Evolutionary conservation across 345 rosid genomes (phyloP), one percentile per base, ranked within the genome.

Genomic region (Brassica nigra): DNA sequence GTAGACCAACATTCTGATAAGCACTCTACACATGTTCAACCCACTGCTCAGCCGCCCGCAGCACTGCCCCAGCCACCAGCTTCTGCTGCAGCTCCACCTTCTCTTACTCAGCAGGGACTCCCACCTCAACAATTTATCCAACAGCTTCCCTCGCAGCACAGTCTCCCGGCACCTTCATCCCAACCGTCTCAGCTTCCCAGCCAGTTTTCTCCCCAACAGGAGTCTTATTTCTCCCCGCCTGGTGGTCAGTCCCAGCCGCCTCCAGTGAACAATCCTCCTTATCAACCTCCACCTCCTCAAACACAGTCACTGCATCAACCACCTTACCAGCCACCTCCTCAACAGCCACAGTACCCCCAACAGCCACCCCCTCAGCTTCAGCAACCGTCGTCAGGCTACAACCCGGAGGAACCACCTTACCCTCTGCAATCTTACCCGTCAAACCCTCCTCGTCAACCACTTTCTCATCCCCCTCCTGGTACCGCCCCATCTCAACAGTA

Each of bases 151-250:
- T 78, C 87, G 37, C 94, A 87, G 74, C 94, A 84, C 37, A 85
- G 70, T 78, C 78, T 81, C 68, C 86, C 85, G 5, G 83, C 89
- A 77, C 84, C 89, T 61, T 57, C 83, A 59, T 86, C 87, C 36
- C 86, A 91, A 76, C 80, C 83, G n/a, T 76, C 84, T 80, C 94
- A 87, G 59, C 82, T 75, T 80, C 83, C 89, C 18, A 89, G 65
- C 76, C 95, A 92, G 81, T 94, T 92, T 20, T 80, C 89, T 31
- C 87, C 95, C 67, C 97, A 87, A 58, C 92, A 79, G 42, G 98
- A 94, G 29, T 83, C 90, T 62, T 94, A 89, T 83, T 88, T 82
- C 78, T 79, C 86, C 34, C 87, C 89, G 0, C 88, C 89, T 4
- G 55, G 55, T 18, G 82, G 82, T 69, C 98, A 92, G 79, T 62